Conservation (phyloP, 2,329 filamentous ascomycete genomes). For the Penicillium decumbens region DNA sequence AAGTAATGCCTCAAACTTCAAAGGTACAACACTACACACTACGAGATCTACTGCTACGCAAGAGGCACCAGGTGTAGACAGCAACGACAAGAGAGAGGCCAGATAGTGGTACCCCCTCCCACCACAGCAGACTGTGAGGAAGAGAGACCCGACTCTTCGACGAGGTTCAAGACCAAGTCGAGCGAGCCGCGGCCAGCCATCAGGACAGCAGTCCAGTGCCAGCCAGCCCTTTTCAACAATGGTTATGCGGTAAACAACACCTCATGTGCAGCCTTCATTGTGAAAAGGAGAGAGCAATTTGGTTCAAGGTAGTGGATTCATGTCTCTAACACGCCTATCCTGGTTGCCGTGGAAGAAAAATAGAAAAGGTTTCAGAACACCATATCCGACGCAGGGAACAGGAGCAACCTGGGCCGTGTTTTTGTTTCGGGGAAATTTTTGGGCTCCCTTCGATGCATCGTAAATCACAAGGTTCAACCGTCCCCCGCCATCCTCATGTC, state of each 20-base stretch:
- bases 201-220: slow-evolving; percentile 10
- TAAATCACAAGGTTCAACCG: slow-evolving; percentile 30
- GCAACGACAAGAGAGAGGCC: slow-evolving; percentile 26
- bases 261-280: slow-evolving; percentile 57
- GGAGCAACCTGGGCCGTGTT: slow-evolving; percentile 20
- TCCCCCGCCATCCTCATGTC: slow-evolving; percentile 24
- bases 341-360: slow-evolving; percentile 36
- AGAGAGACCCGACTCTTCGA: slow-evolving; percentile 22
- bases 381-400: slow-evolving; percentile 25
- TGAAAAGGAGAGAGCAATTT: slow-evolving; percentile 38
- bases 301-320: slow-evolving; percentile 31
- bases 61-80: slow-evolving; percentile 21
- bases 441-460: slow-evolving; percentile 32
- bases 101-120: slow-evolving; percentile 12
- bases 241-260: slow-evolving; percentile 55
- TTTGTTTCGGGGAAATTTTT: slow-evolving; percentile 23
- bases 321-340: slow-evolving; percentile 41
- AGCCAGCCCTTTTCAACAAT: slow-evolving; percentile 47
- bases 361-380: slow-evolving; percentile 28
- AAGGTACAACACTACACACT: not conserved
- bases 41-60: slow-evolving; percentile 20
- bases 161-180: slow-evolving; percentile 17
- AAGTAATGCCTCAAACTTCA: not conserved
- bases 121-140: slow-evolving; percentile 4
- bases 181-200: slow-evolving; percentile 18